Evolutionary conservation across 129 eudicot genomes (phyloP), one percentile per base, ranked within the genome.

Genomic region (Mikania micrantha): DNA sequence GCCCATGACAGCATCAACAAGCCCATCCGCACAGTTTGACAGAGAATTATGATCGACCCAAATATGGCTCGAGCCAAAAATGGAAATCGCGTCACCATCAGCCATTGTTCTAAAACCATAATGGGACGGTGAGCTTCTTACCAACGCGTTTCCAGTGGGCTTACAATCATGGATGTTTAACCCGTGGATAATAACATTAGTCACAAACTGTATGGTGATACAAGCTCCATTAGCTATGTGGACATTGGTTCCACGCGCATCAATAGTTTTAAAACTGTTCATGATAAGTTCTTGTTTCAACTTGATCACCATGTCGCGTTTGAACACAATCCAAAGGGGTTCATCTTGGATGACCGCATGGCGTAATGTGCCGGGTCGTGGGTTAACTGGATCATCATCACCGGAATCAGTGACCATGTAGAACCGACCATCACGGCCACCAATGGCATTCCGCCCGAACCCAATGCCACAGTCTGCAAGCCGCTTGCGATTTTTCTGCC

Each of bases 221-320:
- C 97, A 91, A 8, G 77, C 96, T 74, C 96, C 90, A 67, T 85
- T 85, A 34, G 97, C 93, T 22, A 91, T 91, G 76, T 91, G 97
- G 32, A 91, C 96, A 61, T 91, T 91, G 35, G 79, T 83, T 16
- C 97, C 97, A 67, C 97, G 97, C n/a, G 81, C 97, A 70, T 91
- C 97, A 3, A 91, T 87, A 31, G 97, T 91, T 80, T 91, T 91
- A 50, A 87, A 91, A 69, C 97, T 91, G 90, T 91, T 91, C 95
- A 91, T 83, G 21, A 91, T 87, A 15, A 91, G 92, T 71, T 91
- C 97, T 65, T 91, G 87, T 66, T 91, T 91, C 62, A 91, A 56
- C 59, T 76, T 82, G 64, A 91, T 87, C 64, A 83, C 90, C 97
- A 91, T 90, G 67, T 90, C 97, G 9, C 95, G 85, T 60, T 87